These are phyloP conservation scores for Silene coronaria DNA, from an alignment of 179 eudicot genomes.

Conservation along the genomic window DNA sequence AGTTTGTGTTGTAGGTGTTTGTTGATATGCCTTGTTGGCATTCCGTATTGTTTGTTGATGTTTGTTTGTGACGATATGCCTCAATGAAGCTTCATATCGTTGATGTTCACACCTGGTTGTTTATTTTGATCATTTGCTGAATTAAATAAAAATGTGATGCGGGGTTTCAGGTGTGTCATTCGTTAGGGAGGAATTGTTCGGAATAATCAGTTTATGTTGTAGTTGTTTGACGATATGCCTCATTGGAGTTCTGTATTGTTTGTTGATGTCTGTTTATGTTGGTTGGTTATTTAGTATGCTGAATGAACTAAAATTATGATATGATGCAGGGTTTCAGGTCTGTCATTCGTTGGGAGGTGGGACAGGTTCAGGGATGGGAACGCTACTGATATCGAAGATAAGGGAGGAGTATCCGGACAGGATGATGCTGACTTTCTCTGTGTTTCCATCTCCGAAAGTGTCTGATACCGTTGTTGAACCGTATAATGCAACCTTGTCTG, in stretches of 20 bases:
- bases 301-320: neutral
- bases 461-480: conserved; percentile 66
- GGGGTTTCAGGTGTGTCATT: neutral
- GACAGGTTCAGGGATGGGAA: conserved; percentile 64
- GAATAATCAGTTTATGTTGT: neutral
- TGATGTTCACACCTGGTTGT: neutral
- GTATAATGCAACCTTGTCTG: conserved; percentile 55
- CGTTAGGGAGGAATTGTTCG: too few species aligned
- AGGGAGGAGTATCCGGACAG: conserved; percentile 61
- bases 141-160: neutral
- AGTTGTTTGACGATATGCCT: neutral
- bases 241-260: neutral
- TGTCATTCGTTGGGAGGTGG: conserved; percentile 60
- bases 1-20: neutral
- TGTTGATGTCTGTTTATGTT: neutral
- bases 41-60: neutral
- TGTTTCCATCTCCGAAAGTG: conserved; percentile 58
- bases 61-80: neutral
- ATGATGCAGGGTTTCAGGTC: conserved; percentile 46
- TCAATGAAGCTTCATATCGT: too few species aligned
- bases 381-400: conserved; percentile 51
- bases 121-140: neutral
- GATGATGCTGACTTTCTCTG: conserved; percentile 62
- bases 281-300: neutral
- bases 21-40: neutral